Conservation (phyloP, 495 filamentous ascomycete species). For the Hyaloscypha finlandica region DNA sequence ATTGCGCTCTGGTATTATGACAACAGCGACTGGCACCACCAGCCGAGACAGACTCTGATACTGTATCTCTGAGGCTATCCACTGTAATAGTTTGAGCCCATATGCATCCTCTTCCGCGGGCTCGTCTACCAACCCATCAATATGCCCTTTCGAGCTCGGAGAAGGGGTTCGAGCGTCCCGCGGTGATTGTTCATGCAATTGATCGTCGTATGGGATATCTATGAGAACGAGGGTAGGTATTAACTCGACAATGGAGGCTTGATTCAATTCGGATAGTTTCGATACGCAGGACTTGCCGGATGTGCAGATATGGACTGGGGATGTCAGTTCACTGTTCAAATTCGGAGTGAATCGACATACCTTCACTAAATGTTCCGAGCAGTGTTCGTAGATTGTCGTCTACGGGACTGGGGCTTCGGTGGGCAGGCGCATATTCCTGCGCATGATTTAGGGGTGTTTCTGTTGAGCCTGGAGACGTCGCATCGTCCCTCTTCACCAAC, state of each 20-base stretch:
- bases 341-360: slow-evolving; percentile 33
- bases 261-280: slow-evolving; percentile 67
- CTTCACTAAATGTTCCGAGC: slow-evolving; percentile 51
- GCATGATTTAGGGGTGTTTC: slow-evolving; percentile 22
- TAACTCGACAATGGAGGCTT: slow-evolving; percentile 58
- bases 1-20: slow-evolving; percentile 37
- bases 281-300: slow-evolving; percentile 70
- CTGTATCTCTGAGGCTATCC: slow-evolving; percentile 69
- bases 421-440: slow-evolving; percentile 24
- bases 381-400: slow-evolving; percentile 49
- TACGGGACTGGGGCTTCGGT: slow-evolving; percentile 30
- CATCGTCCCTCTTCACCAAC: slow-evolving; percentile 47
- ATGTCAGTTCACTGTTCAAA: slow-evolving; percentile 9
- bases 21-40: slow-evolving; percentile 71
- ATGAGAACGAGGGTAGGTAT: slow-evolving; percentile 77
- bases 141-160: slow-evolving; percentile 42
- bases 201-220: slow-evolving; percentile 63
- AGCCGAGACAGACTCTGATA: slow-evolving; percentile 70
- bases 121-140: slow-evolving; percentile 37
- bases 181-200: slow-evolving; percentile 37
- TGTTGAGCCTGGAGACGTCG: slow-evolving; percentile 11
- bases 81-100: slow-evolving; percentile 67
- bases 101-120: slow-evolving; percentile 51
- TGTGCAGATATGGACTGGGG: slow-evolving; percentile 70
- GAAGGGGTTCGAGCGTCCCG: slow-evolving; percentile 41